Percentiles rank a stretch among this genome's conserved stretches.
phyloP scores from a whole-genome alignment of 73 alveolate species.

The Paramecium caudatum region DNA sequence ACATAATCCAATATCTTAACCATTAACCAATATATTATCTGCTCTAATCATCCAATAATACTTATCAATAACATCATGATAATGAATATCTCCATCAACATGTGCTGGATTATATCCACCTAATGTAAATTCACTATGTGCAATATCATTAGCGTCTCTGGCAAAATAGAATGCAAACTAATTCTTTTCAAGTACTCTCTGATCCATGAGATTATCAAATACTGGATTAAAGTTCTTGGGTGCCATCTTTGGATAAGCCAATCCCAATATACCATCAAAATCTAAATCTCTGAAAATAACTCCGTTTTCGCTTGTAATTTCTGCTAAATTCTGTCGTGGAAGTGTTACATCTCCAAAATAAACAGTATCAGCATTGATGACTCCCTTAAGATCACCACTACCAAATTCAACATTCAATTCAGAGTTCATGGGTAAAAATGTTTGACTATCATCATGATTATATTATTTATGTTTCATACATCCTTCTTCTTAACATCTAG shows the following conservation, averaged over 20 bases:
- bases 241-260: constrained; percentile 86
- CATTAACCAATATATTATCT: constrained; percentile 82
- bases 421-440: neutral
- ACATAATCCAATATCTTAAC: constrained; percentile 72
- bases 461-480: constrained; percentile 70
- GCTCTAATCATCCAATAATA: constrained; percentile 88
- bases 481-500: constrained; percentile 70
- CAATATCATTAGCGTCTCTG: constrained; percentile 64
- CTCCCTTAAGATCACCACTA: constrained; percentile 83
- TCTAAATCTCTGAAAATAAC: constrained; percentile 79
- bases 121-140: constrained; percentile 81
- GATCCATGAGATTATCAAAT: constrained; percentile 80
- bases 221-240: constrained; percentile 77
- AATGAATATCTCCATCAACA: constrained; percentile 80
- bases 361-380: constrained; percentile 78
- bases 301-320: constrained; percentile 84
- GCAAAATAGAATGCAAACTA: constrained; percentile 84
- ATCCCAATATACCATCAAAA: constrained; percentile 88
- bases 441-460: constrained; percentile 24
- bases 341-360: constrained; percentile 80
- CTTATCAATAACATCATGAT: constrained; percentile 83
- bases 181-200: constrained; percentile 78
- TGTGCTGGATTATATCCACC: constrained; percentile 82
- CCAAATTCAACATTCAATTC: constrained; percentile 79
- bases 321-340: constrained; percentile 80